phyloP scores from a whole-genome alignment of 805 yeast species.

The Kazachstania viticola region DNA sequence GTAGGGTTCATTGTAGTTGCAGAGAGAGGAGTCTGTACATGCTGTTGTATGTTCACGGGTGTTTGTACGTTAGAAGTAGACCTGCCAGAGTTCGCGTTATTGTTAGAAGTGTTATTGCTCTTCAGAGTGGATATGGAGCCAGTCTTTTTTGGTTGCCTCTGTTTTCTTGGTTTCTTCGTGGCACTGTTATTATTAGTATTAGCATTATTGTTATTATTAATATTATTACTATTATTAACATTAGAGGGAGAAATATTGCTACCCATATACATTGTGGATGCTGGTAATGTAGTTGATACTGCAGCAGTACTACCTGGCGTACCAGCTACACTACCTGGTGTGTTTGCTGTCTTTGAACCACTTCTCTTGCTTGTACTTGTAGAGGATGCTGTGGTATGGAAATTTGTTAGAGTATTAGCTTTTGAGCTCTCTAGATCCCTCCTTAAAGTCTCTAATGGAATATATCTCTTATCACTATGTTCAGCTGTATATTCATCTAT shows the following conservation, averaged over 20 bases:
- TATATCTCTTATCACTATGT: conserved; percentile 11
- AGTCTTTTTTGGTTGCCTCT: conserved; percentile 9
- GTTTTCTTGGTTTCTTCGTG: conserved; percentile 21
- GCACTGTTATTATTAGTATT: conserved; percentile 7
- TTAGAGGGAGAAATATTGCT: too few relatives aligned
- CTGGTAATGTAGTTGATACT: conserved; percentile 1
- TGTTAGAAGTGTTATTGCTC: conserved; percentile 4
- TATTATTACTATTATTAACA: neutral
- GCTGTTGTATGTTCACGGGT: neutral
- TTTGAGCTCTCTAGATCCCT: neutral
- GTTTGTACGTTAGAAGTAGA: conserved; percentile 3
- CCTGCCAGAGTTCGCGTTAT: conserved; percentile 1
- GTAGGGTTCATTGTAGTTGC: conserved; percentile 3
- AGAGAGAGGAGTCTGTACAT: neutral
- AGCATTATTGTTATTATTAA: neutral
- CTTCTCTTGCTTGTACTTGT: conserved; percentile 11
- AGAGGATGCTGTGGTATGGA: conserved; percentile 3
- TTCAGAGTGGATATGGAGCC: conserved; percentile 2
- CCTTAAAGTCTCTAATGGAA: conserved; percentile 18
- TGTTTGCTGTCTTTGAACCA: conserved; percentile 19
- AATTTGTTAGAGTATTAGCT: neutral
- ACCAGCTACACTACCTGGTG: neutral
- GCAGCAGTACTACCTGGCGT: neutral
- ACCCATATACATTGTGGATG: too few relatives aligned
- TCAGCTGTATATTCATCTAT: conserved; percentile 15